phyloP scores from a whole-genome alignment of 1,284 basidiomycete genomes.

The Fereydounia khargensis region DNA sequence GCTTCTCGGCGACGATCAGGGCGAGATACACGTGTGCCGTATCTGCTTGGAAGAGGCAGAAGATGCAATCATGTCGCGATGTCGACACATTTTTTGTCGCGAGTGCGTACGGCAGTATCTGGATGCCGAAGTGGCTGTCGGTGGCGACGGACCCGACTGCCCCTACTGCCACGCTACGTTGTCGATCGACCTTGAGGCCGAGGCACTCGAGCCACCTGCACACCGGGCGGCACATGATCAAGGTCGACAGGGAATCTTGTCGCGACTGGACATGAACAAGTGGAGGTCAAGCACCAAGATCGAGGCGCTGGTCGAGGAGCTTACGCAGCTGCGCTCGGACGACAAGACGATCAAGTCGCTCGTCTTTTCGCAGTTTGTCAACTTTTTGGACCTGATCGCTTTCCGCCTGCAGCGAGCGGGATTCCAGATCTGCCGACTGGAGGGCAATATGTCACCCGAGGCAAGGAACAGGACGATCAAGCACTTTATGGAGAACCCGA shows the following conservation, averaged over 20 bases:
- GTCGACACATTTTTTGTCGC: slow-evolving; percentile 77
- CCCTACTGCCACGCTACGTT: slow-evolving; percentile 91
- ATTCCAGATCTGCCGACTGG: slow-evolving; percentile 81
- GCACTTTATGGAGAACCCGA: slow-evolving; percentile 90
- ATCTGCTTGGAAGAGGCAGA: slow-evolving; percentile 97
- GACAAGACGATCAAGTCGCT: slow-evolving; percentile 93
- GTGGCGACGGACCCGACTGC: slow-evolving; percentile 68
- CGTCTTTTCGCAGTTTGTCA: slow-evolving; percentile 92
- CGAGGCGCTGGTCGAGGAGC: slow-evolving; percentile 91
- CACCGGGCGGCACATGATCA: slow-evolving; percentile 59
- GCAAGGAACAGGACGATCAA: slow-evolving; percentile 92
- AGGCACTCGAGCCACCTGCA: slow-evolving; percentile 79
- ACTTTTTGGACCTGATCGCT: slow-evolving; percentile 76
- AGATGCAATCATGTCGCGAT: slow-evolving; percentile 86
- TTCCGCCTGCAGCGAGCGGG: slow-evolving; percentile 88
- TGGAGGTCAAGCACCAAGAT: slow-evolving; percentile 97
- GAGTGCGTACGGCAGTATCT: slow-evolving; percentile 95
- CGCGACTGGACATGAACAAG: slow-evolving; percentile 78
- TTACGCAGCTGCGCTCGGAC: slow-evolving; percentile 76
- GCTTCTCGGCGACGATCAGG: slow-evolving; percentile 42
- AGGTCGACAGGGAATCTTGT: slow-evolving; percentile 83
- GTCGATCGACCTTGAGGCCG: slow-evolving; percentile 91
- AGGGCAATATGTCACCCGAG: slow-evolving; percentile 95
- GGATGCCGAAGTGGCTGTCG: slow-evolving; percentile 66
- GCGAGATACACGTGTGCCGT: slow-evolving; percentile 65